Percentiles rank a stretch among this genome's conserved stretches.
These are phyloP conservation scores for Ogataea nonfermentans DNA, from an alignment of 805 yeast genomes.

Conservation along the genomic window DNA sequence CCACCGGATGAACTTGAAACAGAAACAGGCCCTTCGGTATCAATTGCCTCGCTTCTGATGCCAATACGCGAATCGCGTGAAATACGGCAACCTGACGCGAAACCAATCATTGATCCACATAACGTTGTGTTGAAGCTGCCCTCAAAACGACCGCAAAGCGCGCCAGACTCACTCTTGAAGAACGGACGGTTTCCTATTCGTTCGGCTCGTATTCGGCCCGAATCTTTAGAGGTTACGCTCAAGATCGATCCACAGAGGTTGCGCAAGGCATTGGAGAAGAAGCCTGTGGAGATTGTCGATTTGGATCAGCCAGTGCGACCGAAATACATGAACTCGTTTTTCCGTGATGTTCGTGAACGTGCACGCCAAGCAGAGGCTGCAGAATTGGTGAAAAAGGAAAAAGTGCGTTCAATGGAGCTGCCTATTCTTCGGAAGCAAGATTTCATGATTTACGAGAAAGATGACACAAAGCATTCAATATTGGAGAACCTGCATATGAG, in stretches of 20 bases:
- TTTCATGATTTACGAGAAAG: conserved; percentile 36
- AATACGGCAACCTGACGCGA: not conserved
- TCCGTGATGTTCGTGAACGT: conserved; percentile 40
- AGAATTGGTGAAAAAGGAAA: conserved; percentile 24
- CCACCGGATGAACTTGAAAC: no score
- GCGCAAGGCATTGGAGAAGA: not conserved
- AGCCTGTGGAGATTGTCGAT: conserved; percentile 2
- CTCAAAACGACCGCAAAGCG: not conserved
- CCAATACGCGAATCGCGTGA: not conserved
- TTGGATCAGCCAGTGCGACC: conserved; percentile 7
- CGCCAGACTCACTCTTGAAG: conserved; percentile 8
- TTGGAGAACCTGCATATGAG: not conserved
- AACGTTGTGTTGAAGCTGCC: conserved; percentile 4
- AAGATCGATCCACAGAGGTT: conserved; percentile 15
- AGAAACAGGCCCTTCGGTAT: not conserved
- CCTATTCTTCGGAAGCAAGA: conserved; percentile 31
- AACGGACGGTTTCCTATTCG: conserved; percentile 19
- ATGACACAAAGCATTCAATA: conserved; percentile 3
- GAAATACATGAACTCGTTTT: conserved; percentile 24
- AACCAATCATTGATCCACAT: conserved; percentile 3
- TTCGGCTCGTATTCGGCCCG: conserved; percentile 12
- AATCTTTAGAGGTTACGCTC: conserved; percentile 16
- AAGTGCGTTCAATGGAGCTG: conserved; percentile 29
- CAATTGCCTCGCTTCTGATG: conserved; percentile 8
- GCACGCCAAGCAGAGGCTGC: conserved; percentile 24